phyloP scores from a whole-genome alignment of 2,329 filamentous ascomycete species.

The Neoarthrinium moseri region DNA sequence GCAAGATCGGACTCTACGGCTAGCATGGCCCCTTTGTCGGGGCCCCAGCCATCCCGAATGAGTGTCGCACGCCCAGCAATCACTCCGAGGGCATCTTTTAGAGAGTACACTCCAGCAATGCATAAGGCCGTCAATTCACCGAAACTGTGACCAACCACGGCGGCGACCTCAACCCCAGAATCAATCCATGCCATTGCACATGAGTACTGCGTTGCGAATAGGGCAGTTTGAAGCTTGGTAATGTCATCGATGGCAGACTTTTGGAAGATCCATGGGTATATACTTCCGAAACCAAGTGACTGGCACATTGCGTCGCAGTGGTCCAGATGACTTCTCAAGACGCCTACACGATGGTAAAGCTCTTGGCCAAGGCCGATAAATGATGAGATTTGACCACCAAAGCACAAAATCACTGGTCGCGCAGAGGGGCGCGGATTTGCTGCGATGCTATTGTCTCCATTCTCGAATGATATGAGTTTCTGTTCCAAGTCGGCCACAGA shows the following conservation, averaged over 20 bases:
- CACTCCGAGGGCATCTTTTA: conserved; percentile 57
- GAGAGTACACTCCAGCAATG: conserved; percentile 67
- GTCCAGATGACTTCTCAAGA: conserved; percentile 50
- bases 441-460: too few species aligned
- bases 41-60: conserved; percentile 44
- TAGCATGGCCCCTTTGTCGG: conserved; percentile 41
- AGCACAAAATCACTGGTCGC: conserved; percentile 30
- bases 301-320: conserved; percentile 32
- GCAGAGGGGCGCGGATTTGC: too few species aligned
- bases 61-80: conserved; percentile 59
- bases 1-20: conserved; percentile 37
- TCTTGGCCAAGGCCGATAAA: conserved; percentile 27
- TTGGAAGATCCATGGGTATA: conserved; percentile 32
- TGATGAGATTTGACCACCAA: conserved; percentile 30
- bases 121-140: conserved; percentile 71
- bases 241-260: conserved; percentile 16
- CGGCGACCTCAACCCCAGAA: conserved; percentile 46
- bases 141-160: conserved; percentile 59
- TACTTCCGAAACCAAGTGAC: conserved; percentile 21
- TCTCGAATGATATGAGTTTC: too few species aligned
- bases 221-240: conserved; percentile 32
- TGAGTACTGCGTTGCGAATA: conserved; percentile 40
- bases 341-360: conserved; percentile 23
- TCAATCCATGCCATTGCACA: conserved; percentile 36
- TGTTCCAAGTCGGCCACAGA: too few species aligned